Conservation (phyloP, 2,329 filamentous ascomycete genomes). For the Thelonectria blattea region DNA sequence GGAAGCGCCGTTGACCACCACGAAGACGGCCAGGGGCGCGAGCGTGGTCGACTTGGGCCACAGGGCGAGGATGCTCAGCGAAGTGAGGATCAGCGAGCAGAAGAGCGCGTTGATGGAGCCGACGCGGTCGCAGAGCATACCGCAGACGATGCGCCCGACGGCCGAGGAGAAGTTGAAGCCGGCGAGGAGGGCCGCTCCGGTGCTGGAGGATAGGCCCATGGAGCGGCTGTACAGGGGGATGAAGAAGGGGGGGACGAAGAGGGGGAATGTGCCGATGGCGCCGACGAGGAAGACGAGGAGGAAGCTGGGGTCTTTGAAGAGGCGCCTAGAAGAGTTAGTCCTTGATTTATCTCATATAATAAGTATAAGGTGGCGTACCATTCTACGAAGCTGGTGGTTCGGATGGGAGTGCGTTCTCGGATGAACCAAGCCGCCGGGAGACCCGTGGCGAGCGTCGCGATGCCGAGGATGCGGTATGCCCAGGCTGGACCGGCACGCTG, state of each 20-base stretch:
- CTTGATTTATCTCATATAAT: no score
- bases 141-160: conserved; percentile 60
- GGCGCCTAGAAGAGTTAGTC: conserved; percentile 44
- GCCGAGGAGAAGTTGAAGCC: conserved; percentile 68
- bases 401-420: conserved; percentile 47
- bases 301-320: conserved; percentile 61
- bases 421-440: conserved; percentile 62
- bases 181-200: conserved; percentile 63
- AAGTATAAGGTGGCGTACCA: conserved; percentile 44
- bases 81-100: conserved; percentile 56
- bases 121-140: conserved; percentile 58
- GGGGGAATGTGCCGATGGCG: conserved; percentile 63
- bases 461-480: conserved; percentile 59
- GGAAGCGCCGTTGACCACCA: conserved; percentile 63
- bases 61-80: conserved; percentile 63
- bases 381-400: conserved; percentile 49
- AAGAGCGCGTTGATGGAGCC: conserved; percentile 63
- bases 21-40: conserved; percentile 61
- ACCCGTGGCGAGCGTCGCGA: conserved; percentile 59
- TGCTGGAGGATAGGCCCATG: conserved; percentile 58
- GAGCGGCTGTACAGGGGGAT: conserved; percentile 62
- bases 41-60: conserved; percentile 65
- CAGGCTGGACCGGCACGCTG: conserved; percentile 53
- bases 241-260: conserved; percentile 68
- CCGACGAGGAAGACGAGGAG: conserved; percentile 59